Evolutionary conservation across 345 rosid genomes (phyloP), one percentile per base, ranked within the genome.

Genomic region (Bruguiera sexangula): DNA sequence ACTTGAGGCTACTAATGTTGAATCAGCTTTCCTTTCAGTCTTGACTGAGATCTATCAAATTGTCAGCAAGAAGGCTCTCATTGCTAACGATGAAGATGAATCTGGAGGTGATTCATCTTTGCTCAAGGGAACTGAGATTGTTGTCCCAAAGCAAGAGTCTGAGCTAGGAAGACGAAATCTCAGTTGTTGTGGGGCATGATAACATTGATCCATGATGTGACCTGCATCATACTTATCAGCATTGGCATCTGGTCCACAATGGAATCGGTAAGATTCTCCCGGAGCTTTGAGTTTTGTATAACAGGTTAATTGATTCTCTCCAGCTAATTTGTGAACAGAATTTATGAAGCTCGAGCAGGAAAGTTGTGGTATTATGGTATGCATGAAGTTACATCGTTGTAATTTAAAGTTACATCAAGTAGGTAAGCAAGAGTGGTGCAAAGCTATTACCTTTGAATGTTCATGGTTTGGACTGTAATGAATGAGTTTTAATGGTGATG

Each of bases 1-100:
- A 37, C 77, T 87, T 18, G 85, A 87, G 61, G 78, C 89, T 51
- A 83, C 84, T 34, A 87, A 87, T 54, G 91, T 85, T 18, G 87
- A 87, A 74, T 53, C 81, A 4, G 88, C 89, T 64, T 87, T 87
- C 78, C 63, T 83, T 27, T 73, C 88, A 8, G 71, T 85, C 46
- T 73, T 85, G 71, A 85, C 85, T 8, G 86, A 87, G 77, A 85
- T 85, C 68, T 87, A 83, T 63, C 78, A 84, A 68, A 48, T 83
- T 53, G 78, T 83, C 65, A 80, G 79, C 83, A 87, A 82, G 81
- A 87, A 83, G 64, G 63, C 75, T 46, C 86, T 87, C 7, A 55
- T 70, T 65, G 87, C 89, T 36, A 86, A 82, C 39, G 87, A 85
- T 10, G 88, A 81, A 70, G 37, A 69, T 1, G 91, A 81, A 22